Evolutionary conservation across 1,284 basidiomycete species (phyloP).

Genomic region (Apiotrichum montevideense): DNA sequence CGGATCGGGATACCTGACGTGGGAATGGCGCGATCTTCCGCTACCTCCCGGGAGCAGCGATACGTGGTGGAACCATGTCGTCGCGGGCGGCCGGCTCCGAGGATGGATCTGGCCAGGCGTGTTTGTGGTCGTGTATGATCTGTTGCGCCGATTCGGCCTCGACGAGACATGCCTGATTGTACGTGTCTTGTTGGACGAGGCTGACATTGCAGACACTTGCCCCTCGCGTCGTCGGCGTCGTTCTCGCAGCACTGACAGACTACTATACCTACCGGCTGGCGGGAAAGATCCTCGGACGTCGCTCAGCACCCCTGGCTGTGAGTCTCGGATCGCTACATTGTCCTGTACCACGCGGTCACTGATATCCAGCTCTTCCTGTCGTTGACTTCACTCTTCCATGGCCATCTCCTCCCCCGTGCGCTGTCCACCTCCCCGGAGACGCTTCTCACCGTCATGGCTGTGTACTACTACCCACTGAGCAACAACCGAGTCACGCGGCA

Average conservation of each 20-base stretch:
- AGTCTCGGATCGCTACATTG: constrained; percentile 39
- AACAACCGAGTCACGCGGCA: too few relatives aligned
- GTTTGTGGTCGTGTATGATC: constrained; percentile 7
- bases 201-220: constrained; percentile 44
- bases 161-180: constrained; percentile 57
- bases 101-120: constrained; percentile 23
- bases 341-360: neutral
- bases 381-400: constrained; percentile 78
- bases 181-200: constrained; percentile 26
- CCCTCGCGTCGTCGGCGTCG: constrained; percentile 74
- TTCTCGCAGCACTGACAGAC: constrained; percentile 75
- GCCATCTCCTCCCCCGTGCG: constrained; percentile 75
- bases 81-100: constrained; percentile 21
- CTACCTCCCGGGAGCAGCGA: constrained; percentile 24
- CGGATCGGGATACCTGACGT: constrained; percentile 85
- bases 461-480: constrained; percentile 62
- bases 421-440: constrained; percentile 93
- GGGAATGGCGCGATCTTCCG: constrained; percentile 82
- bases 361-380: constrained; percentile 66
- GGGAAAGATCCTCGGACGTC: constrained; percentile 55
- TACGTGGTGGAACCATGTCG: constrained; percentile 47
- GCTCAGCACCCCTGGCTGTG: constrained; percentile 61
- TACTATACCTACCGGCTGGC: constrained; percentile 64
- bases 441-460: constrained; percentile 69
- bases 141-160: constrained; percentile 31